phyloP scores from a whole-genome alignment of 192 early-diverging fungal genomes.

The Chytriomyces hyalinus region DNA sequence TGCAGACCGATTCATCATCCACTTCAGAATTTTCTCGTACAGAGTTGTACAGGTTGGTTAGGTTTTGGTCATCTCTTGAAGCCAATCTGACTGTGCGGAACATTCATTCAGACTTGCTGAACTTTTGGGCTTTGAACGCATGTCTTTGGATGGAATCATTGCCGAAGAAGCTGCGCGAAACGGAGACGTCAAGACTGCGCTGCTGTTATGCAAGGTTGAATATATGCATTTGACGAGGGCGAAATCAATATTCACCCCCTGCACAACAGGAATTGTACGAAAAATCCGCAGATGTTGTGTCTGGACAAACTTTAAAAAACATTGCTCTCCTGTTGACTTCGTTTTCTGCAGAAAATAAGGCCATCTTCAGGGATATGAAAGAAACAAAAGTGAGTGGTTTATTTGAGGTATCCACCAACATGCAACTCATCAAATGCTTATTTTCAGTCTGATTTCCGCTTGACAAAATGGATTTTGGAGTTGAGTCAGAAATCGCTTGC shows the following conservation, averaged over 20 bases:
- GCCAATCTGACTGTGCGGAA: neutral
- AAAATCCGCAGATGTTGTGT: slow-evolving; percentile 44
- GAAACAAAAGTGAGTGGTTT: slow-evolving; percentile 3
- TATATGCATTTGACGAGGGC: neutral
- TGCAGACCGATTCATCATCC: neutral
- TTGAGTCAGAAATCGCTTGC: slow-evolving; percentile 44
- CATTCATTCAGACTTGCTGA: slow-evolving; percentile 44
- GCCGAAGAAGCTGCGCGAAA: slow-evolving; percentile 64
- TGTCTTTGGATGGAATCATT: slow-evolving; percentile 53
- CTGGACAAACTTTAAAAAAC: slow-evolving; percentile 39
- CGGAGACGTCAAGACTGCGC: slow-evolving; percentile 55
- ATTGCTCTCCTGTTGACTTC: slow-evolving; percentile 43
- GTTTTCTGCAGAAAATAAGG: slow-evolving; percentile 41
- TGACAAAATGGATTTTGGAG: slow-evolving; percentile 51
- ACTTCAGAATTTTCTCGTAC: slow-evolving; percentile 33
- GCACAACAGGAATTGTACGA: slow-evolving; percentile 46
- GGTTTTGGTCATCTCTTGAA: neutral
- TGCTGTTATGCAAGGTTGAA: slow-evolving; percentile 47
- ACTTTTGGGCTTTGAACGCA: slow-evolving; percentile 50
- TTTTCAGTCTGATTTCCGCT: slow-evolving; percentile 28
- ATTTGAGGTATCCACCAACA: neutral
- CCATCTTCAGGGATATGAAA: slow-evolving; percentile 46
- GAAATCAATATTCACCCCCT: neutral
- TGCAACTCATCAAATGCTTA: neutral
- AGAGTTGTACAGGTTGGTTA: slow-evolving; percentile 37